Conservation (phyloP, 371 early-diverging fungal genomes). For the Rhizopus sp. region DNA sequence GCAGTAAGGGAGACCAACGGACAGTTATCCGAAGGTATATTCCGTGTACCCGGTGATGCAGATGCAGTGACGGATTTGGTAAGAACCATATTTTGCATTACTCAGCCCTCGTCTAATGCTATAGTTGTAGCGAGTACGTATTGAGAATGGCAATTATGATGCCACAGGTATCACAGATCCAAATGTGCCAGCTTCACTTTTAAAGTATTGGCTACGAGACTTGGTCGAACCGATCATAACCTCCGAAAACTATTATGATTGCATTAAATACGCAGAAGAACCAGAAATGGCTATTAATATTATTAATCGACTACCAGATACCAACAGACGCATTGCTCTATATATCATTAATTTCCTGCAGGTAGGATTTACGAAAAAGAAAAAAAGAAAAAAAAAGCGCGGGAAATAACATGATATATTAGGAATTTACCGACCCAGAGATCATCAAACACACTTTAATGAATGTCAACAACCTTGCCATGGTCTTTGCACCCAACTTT, state of each 20-base stretch:
- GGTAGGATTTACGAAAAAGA: conserved; percentile 22
- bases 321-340: conserved; percentile 72
- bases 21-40: conserved; percentile 87
- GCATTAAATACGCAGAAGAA: conserved; percentile 62
- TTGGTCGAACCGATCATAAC: conserved; percentile 91
- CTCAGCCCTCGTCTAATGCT: background rate
- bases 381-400: conserved; percentile 10
- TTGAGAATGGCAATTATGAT: conserved; percentile 85
- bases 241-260: conserved; percentile 70
- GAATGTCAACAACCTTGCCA: conserved; percentile 88
- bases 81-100: conserved; percentile 10
- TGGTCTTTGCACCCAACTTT: conserved; percentile 96
- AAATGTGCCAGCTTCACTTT: conserved; percentile 88
- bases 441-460: conserved; percentile 81
- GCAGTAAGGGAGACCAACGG: conserved; percentile 80
- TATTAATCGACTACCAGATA: conserved; percentile 68
- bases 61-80: conserved; percentile 88
- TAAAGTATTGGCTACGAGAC: conserved; percentile 95
- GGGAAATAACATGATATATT: background rate
- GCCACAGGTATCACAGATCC: conserved; percentile 76
- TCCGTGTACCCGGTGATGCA: conserved; percentile 94
- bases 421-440: conserved; percentile 72
- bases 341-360: conserved; percentile 85
- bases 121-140: conserved; percentile 56
- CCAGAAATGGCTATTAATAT: conserved; percentile 61